Evolutionary conservation across 2,329 filamentous ascomycete genomes (phyloP), one percentile per base, ranked within the genome.

Genomic region (Xylariales sp.): DNA sequence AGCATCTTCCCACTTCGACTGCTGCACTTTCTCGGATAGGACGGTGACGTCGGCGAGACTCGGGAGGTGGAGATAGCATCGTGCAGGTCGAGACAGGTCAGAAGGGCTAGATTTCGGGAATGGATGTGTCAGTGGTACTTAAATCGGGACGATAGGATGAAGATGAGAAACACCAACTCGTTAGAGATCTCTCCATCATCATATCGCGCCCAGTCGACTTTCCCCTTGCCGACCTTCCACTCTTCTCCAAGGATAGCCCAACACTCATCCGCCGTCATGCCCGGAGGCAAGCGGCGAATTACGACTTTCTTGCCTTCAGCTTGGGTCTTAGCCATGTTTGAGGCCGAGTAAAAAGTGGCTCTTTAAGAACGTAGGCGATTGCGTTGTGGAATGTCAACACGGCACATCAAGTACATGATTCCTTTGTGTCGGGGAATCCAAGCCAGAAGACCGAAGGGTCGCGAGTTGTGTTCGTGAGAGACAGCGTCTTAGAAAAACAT

Each of bases 51-150:
- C 83, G 59, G 90, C 86, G 71, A 89, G 88, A 73, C 89, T 91
- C n/a, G 88, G 87, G 56, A 98, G 83, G 78, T 95, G 93, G 10
- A 98, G 80, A 76, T 97, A 97, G 64, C 90, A 93, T 72, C 93
- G 88, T 9, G 92, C 89, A 5, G 94, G 94, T 58, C 86, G 87
- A 0, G 95, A 97, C 34, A 92, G 89, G 79, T 97, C 97, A 43
- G 94, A 91, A n/a, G 91, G 88, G 73, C 92, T 95, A 48, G 41
- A 34, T 36, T 55, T 55, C 2, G 18, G 52, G 32, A 10, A 28
- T 6, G 32, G 7, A 28, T 6, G 28, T 16, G 62, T 65, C 46
- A 68, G 59, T 54, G 75, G 32, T n/a, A 53, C 14, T 66, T 49
- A 59, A 16, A 36, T 14, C 32, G 39, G 18, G 39, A 18, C n/a